Conservation (phyloP, 2,329 filamentous ascomycete genomes). For the Paecilomyces sp. region DNA sequence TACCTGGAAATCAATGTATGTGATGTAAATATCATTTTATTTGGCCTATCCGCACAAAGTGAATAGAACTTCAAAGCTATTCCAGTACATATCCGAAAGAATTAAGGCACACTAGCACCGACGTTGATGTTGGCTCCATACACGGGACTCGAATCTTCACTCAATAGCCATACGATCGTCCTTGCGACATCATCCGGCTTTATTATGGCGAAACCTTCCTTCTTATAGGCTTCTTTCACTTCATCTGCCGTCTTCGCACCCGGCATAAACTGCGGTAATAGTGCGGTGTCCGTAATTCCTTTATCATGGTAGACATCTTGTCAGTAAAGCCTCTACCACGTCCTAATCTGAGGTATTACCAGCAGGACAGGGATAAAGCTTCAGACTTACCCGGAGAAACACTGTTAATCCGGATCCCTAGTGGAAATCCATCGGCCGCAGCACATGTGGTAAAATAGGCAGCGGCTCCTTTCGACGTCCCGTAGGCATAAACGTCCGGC, state of each 20-base stretch:
- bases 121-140: slow-evolving; percentile 12
- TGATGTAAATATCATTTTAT: too few species aligned
- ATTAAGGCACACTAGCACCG: slow-evolving; percentile 4
- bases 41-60: too few species aligned
- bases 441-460: slow-evolving; percentile 9
- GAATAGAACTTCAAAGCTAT: too few species aligned
- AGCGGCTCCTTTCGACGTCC: slow-evolving; percentile 8
- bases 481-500: slow-evolving; percentile 10
- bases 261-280: slow-evolving; percentile 6
- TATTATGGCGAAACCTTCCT: slow-evolving; percentile 4
- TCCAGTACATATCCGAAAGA: too few species aligned
- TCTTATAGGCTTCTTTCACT: slow-evolving; percentile 3
- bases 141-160: slow-evolving; percentile 9
- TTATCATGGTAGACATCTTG: not conserved
- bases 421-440: slow-evolving; percentile 4
- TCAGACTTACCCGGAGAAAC: slow-evolving; percentile 44
- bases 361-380: not conserved
- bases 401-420: slow-evolving; percentile 49
- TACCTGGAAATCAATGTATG: too few species aligned
- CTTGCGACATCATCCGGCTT: slow-evolving; percentile 10
- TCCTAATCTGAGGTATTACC: not conserved
- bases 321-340: too few species aligned
- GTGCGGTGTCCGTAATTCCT: slow-evolving; percentile 9
- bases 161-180: slow-evolving; percentile 10
- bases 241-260: slow-evolving; percentile 3